Percentiles rank a stretch among this genome's conserved stretches.
Conservation (phyloP, 495 filamentous ascomycete species). For the Staphylotrichum tortipilum region DNA sequence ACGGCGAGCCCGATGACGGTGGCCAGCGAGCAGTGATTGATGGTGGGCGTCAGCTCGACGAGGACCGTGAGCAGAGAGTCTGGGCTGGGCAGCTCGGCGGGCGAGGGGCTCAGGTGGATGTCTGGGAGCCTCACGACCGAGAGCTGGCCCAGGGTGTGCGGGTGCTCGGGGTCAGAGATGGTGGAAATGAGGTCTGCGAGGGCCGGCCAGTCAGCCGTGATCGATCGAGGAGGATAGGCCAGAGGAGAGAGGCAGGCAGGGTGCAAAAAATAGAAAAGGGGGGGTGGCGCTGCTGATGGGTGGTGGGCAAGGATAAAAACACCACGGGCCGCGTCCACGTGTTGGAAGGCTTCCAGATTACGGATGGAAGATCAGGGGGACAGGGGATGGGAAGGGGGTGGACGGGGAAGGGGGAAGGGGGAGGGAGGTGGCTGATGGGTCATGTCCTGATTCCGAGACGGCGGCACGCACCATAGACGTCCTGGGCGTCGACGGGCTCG, state of each 20-base stretch:
- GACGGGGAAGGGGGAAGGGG: too few relatives aligned
- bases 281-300: neutral
- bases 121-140: constrained; percentile 91
- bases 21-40: constrained; percentile 91
- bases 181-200: constrained; percentile 77
- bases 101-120: constrained; percentile 65
- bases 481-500: constrained; percentile 90
- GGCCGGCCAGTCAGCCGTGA: constrained; percentile 32
- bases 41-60: constrained; percentile 86
- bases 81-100: constrained; percentile 40
- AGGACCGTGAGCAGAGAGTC: constrained; percentile 43
- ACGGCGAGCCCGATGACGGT: constrained; percentile 95
- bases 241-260: too few relatives aligned
- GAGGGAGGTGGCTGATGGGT: too few relatives aligned
- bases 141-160: constrained; percentile 81
- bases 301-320: neutral
- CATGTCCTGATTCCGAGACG: too few relatives aligned
- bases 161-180: constrained; percentile 94
- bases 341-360: too few relatives aligned
- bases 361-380: too few relatives aligned
- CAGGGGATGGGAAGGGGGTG: too few relatives aligned
- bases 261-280: constrained; percentile 7
- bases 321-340: too few relatives aligned
- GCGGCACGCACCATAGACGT: constrained; percentile 70
- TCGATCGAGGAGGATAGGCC: too few relatives aligned